Evolutionary conservation across 306 rosid genomes (phyloP).

Genomic region (Urtica urens): DNA sequence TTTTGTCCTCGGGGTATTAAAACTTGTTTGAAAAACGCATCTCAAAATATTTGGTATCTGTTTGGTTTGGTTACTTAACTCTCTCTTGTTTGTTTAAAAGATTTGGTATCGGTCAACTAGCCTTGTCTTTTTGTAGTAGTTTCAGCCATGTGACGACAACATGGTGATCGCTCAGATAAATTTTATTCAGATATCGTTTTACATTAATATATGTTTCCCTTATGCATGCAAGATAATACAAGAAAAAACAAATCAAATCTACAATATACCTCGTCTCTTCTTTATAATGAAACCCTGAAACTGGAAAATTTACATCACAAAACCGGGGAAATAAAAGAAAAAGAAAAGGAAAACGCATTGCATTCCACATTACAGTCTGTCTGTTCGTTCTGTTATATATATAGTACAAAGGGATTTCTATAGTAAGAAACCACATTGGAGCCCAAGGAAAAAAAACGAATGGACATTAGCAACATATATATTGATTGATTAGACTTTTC

Average conservation of each 20-base stretch:
- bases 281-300: neutral
- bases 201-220: too few relatives aligned
- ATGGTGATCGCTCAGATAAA: too few relatives aligned
- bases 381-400: neutral
- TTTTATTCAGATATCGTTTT: too few relatives aligned
- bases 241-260: neutral
- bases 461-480: constrained; percentile 17
- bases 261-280: neutral
- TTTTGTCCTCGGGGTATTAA: too few relatives aligned
- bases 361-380: constrained; percentile 12
- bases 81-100: neutral
- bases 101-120: neutral
- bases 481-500: neutral
- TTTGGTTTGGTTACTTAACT: neutral
- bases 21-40: neutral
- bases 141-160: too few relatives aligned
- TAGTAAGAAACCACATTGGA: constrained; percentile 15
- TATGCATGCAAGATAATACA: neutral
- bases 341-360: neutral
- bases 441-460: constrained; percentile 18
- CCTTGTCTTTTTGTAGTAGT: neutral
- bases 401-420: constrained; percentile 21
- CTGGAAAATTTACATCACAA: neutral
- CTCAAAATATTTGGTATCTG: neutral
- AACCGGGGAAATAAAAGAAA: neutral